Base-by-base conservation (phyloP, 306 rosid genomes). In the Acacia confusa region DNA sequence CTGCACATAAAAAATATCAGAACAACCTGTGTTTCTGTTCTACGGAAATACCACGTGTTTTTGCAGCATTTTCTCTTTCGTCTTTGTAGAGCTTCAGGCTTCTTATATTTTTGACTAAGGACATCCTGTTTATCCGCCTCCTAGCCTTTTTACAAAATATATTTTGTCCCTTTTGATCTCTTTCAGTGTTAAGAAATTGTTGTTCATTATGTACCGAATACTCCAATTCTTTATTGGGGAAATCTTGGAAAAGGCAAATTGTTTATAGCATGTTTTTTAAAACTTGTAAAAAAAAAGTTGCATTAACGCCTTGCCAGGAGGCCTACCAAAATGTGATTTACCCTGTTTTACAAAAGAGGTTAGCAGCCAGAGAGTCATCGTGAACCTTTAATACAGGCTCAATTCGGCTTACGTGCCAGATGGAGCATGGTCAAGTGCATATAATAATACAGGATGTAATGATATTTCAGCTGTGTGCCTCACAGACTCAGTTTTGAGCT, bases 21-120 rank as follows among this genome's bases (percentile, higher is more conserved):
- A 78, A 81, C 79, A 80, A 55, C 43, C 4, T 63, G 55, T 84
- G 75, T 78, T 43, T 67, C 50, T 84, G 57, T 73, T 86, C 55
- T 74, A 48, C 81, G 50, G 87, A 80, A 6, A 14, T 52, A 52
- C 72, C 27, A 28, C 24, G 40, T 58, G 27, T 61, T 25, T 10
- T 66, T 71, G 85, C 30, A 68, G 17, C 30, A 61, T 27, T 61
- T 9, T 60, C 17, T 61, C 34, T 61, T 25, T 25, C 13, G 17
- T 11, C 32, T 7, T 57, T 55, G 25, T 27, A 25, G 27, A 25
- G 67, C 60, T 53, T 12, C 27, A 3, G 34, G 34, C 34, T 30
- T 30, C 12, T 20, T 55, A 0, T 55, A n/a, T 55, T 53, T 17
- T 53, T 45, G 1, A 45, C 52, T 13, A 45, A 45, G 3, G 17